Base-by-base conservation (phyloP, 2,329 filamentous ascomycete genomes). In the Ceratocystis diversiconidia region DNA sequence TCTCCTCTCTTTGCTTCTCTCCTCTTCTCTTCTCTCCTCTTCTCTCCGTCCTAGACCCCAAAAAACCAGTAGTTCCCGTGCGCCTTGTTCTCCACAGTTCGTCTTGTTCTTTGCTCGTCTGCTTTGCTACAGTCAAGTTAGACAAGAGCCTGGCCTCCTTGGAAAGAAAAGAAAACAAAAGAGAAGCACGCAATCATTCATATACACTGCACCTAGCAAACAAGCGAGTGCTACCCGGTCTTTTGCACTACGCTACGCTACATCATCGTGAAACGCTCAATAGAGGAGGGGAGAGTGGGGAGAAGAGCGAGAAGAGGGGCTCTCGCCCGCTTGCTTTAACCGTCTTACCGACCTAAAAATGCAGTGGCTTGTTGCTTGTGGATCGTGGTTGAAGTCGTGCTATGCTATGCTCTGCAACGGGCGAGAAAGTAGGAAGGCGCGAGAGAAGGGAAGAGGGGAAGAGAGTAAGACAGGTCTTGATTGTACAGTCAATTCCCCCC, bases 311-410 rank as follows among this genome's bases (percentile, higher is more conserved):
- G 36, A 41, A 41, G 36, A 22, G 46, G 46, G 46, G 46, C n/a
- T 5, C 22, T 57, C 25, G 22, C 52, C 52, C 52, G 52, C 52
- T 57, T 57, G 52, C 52, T 57, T 57, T 57, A 57, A 57, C 52
- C 28, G 52, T 30, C 52, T 57, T 57, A 30, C 22, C 52, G 52
- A 57, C 30, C 25, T 28, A n/a, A 57, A 57, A 55, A 55, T 57
- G 52, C 22, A 22, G 52, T 57, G 52, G 52, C 52, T 57, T 30
- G 52, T 55, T 48, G 46, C 19, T n/a, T 48, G 46, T 57, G 22
- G 28, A 28, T 22, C 15, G 52, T 28, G 22, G 19, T 57, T 30
- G 25, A 15, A 30, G 52, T 57, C 30, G 52, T 57, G 46, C 22
- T n/a, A 50, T 17, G n/a, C 36, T 12, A 41, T 41, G 36, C 36